A percentile compares a stretch with the other conserved stretches of the same genome.
These are phyloP conservation scores for Trypanosoma platydactyli DNA, from an alignment of 208 protist species.

Conservation along the genomic window DNA sequence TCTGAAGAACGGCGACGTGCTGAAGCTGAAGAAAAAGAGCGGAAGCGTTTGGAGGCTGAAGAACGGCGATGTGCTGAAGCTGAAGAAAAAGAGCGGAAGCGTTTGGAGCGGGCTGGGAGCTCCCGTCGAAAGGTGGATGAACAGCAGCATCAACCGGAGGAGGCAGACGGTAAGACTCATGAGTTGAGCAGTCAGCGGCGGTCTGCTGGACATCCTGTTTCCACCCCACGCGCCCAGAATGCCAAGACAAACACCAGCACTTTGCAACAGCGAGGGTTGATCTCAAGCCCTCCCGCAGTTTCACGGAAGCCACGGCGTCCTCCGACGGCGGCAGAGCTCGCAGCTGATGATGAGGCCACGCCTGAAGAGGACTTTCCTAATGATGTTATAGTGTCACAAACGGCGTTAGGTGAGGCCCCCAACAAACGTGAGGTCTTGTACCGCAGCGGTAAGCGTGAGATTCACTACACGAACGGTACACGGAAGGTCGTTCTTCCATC, in stretches of 20 bases:
- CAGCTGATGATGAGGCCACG: constrained; percentile 54
- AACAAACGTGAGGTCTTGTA: constrained; percentile 90
- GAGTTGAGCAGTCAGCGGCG: constrained; percentile 33
- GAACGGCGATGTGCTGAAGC: constrained; percentile 13
- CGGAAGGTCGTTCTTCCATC: constrained; percentile 86
- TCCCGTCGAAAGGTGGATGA: constrained; percentile 11
- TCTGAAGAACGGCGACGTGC: constrained; percentile 7
- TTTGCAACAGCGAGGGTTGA: constrained; percentile 12
- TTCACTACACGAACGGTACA: constrained; percentile 92
- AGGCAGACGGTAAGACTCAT: constrained; percentile 5
- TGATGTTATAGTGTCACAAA: constrained; percentile 77
- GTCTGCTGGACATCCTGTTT: constrained; percentile 44
- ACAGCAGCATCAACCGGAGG: constrained; percentile 20
- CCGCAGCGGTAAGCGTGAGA: constrained; percentile 88
- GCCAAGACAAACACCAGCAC: constrained; percentile 8
- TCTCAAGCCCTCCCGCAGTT: constrained; percentile 19
- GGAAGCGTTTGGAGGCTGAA: constrained; percentile 20
- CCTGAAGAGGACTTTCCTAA: constrained; percentile 59
- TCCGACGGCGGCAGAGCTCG: constrained; percentile 66
- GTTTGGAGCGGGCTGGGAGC: constrained; percentile 7
- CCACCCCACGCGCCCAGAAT: constrained; percentile 50
- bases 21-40: constrained; percentile 18
- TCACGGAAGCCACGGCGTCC: constrained; percentile 35
- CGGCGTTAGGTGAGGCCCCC: constrained; percentile 70
- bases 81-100: constrained; percentile 6